phyloP scores from a whole-genome alignment of 352 stramenopile genomes.

The Phytopythium boreale region DNA sequence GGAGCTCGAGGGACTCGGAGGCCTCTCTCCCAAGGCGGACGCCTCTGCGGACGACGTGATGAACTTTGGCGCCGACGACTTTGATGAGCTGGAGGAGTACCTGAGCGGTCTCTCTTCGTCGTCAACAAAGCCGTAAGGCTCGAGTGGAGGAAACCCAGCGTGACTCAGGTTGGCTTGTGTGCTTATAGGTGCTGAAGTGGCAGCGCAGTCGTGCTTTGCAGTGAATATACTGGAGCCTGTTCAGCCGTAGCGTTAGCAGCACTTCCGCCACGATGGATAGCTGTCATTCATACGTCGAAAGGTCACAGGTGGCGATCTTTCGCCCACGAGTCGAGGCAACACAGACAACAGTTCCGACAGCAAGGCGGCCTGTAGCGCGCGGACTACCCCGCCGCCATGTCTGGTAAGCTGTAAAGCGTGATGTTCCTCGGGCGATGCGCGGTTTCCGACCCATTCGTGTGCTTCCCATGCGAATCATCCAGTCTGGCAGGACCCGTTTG shows the following conservation, averaged over 20 bases:
- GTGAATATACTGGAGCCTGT: not conserved
- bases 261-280: not conserved
- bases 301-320: conserved; percentile 6
- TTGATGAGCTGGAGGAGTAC: conserved; percentile 88
- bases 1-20: conserved; percentile 64
- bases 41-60: conserved; percentile 56
- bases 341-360: not conserved
- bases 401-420: not conserved
- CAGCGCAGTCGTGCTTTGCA: not conserved
- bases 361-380: not conserved
- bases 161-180: not conserved
- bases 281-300: not conserved
- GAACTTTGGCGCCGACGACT: conserved; percentile 87
- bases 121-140: conserved; percentile 28
- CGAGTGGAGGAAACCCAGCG: not conserved
- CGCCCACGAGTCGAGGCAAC: not conserved
- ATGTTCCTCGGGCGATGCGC: not conserved
- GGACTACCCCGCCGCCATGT: not conserved
- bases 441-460: not conserved
- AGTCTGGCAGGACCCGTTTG: conserved; percentile 86
- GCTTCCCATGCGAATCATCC: not conserved
- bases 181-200: not conserved
- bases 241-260: not conserved
- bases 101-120: conserved; percentile 71
- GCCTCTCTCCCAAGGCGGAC: conserved; percentile 45